Conservation (phyloP, 352 stramenopile species). For the Phytophthora rubi region DNA sequence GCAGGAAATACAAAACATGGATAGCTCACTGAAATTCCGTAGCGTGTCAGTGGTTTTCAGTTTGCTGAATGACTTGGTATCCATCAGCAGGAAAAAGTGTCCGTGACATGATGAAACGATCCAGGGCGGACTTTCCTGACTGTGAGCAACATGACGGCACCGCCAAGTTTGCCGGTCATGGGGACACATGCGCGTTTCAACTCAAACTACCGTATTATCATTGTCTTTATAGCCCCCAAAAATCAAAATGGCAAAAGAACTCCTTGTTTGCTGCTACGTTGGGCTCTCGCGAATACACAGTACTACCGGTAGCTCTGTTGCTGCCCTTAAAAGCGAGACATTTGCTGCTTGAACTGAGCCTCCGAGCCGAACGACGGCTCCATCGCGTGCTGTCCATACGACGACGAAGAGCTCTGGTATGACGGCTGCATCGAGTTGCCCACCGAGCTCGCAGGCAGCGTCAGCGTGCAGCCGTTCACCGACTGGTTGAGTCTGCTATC, state of each 20-base stretch:
- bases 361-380: conserved; percentile 15
- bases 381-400: conserved; percentile 30
- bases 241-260: conserved; percentile 17
- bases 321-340: conserved; percentile 20
- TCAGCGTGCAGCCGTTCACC: conserved; percentile 21
- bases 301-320: neutral
- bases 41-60: neutral
- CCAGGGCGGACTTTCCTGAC: conserved; percentile 3
- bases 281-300: neutral
- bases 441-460: conserved; percentile 10
- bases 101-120: conserved; percentile 10
- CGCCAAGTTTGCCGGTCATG: neutral
- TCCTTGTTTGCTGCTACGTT: conserved; percentile 9
- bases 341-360: conserved; percentile 19
- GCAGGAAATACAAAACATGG: neutral
- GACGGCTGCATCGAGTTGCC: conserved; percentile 20
- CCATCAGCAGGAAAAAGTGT: conserved; percentile 9
- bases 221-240: conserved; percentile 16
- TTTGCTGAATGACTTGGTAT: conserved; percentile 4
- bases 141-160: neutral
- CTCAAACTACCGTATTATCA: conserved; percentile 7
- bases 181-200: neutral
- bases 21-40: neutral
- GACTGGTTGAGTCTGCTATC: conserved; percentile 17
- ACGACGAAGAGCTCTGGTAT: conserved; percentile 13